These are phyloP conservation scores for Solanum hybrid DNA, from an alignment of 305 asterid genomes.

Conservation along the genomic window DNA sequence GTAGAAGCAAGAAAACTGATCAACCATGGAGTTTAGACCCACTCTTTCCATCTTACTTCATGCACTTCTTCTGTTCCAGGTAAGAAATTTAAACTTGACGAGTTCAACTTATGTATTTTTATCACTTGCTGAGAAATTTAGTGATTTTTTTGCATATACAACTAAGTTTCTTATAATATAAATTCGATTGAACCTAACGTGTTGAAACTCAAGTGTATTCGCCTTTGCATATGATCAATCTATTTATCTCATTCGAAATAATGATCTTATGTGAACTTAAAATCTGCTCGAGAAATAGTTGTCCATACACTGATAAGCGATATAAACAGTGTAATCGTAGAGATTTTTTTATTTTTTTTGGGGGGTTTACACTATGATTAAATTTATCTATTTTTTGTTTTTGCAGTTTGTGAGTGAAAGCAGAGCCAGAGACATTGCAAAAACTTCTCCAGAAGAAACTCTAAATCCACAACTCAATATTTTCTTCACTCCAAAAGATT, in stretches of 20 bases:
- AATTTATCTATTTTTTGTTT: not conserved
- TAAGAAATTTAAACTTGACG: not conserved
- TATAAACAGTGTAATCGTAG: not conserved
- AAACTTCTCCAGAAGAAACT: not conserved
- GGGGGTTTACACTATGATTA: not conserved
- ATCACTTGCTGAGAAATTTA: not conserved
- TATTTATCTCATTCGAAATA: not conserved
- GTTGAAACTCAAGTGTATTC: not conserved
- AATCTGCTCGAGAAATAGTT: not conserved
- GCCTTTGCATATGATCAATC: not conserved
- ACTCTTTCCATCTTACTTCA: constrained; percentile 15
- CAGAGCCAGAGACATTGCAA: constrained; percentile 4
- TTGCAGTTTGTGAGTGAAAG: constrained; percentile 14
- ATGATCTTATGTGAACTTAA: not conserved
- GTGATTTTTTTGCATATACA: not conserved
- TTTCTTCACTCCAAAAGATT: constrained; percentile 41
- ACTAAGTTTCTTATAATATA: not conserved
- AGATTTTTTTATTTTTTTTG: not conserved
- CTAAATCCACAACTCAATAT: constrained; percentile 41
- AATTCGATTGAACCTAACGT: not conserved
- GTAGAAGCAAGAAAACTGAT: not conserved
- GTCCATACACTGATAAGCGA: not conserved
- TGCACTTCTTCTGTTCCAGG: constrained; percentile 32
- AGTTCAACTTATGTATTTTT: not conserved
- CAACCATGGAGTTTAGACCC: constrained; percentile 21